phyloP scores from a whole-genome alignment of 805 yeast genomes.

The Cyberlindnera meyerae region DNA sequence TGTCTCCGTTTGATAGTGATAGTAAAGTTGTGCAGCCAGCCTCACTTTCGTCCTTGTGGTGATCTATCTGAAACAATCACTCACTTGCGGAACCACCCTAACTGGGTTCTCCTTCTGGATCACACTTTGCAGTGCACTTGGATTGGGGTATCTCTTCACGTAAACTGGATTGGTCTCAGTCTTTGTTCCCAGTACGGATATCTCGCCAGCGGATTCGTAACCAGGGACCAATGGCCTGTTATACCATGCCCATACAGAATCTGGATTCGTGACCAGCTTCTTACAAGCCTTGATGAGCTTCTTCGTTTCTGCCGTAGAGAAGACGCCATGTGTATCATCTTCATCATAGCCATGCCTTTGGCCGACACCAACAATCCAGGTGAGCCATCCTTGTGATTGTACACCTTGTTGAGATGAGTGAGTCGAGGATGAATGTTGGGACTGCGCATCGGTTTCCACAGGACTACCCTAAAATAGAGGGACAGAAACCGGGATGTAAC shows the following conservation, averaged over 20 bases:
- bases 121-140: too few species aligned
- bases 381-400: slow-evolving; percentile 12
- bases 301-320: slow-evolving; percentile 18
- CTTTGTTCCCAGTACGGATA: slow-evolving; percentile 20
- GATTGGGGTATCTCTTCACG: slow-evolving; percentile 18
- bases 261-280: slow-evolving; percentile 14
- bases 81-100: slow-evolving; percentile 19
- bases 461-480: too few species aligned
- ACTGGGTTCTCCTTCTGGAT: slow-evolving; percentile 1
- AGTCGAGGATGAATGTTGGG: neutral
- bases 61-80: slow-evolving; percentile 26
- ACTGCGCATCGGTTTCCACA: neutral
- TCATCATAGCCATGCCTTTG: slow-evolving; percentile 7
- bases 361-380: slow-evolving; percentile 16
- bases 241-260: slow-evolving; percentile 26
- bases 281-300: slow-evolving; percentile 18
- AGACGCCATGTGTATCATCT: slow-evolving; percentile 8
- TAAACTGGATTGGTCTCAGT: slow-evolving; percentile 20
- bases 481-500: too few species aligned
- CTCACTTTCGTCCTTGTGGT: slow-evolving; percentile 32
- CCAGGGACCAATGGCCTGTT: slow-evolving; percentile 11
- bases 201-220: slow-evolving; percentile 14
- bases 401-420: neutral
- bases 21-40: slow-evolving; percentile 32
- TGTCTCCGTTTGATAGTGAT: slow-evolving; percentile 31